phyloP scores from a whole-genome alignment of 306 rosid species.

The Chamaecrista fasciculata region DNA sequence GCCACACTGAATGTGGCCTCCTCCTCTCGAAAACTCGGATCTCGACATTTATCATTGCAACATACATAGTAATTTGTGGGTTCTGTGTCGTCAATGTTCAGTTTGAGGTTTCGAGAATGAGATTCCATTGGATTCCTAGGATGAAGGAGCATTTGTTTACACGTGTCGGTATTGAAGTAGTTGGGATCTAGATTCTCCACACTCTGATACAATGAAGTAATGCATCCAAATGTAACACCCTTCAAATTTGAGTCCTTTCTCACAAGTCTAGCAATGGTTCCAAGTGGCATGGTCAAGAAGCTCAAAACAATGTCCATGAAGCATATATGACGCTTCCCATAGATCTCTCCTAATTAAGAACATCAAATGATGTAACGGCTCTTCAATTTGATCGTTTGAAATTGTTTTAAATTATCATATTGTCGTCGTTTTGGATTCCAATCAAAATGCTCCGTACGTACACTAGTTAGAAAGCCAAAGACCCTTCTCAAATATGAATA shows the following conservation, averaged over 20 bases:
- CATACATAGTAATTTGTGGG: not conserved
- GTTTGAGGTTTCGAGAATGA: not conserved
- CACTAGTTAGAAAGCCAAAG: no score
- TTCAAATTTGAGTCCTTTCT: not conserved
- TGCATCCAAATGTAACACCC: not conserved
- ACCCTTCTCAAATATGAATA: no score
- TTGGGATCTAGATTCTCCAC: not conserved
- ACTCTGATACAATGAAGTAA: not conserved
- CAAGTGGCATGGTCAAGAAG: conserved; percentile 26
- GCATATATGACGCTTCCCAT: no score
- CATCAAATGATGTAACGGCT: no score
- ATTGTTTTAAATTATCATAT: no score
- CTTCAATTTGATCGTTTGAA: no score
- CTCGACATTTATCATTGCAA: not conserved
- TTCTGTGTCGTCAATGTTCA: conserved; percentile 14
- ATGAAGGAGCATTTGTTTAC: not conserved
- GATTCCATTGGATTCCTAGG: conserved; percentile 9
- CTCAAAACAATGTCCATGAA: conserved; percentile 19
- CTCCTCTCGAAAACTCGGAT: no score
- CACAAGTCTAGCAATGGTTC: conserved; percentile 22
- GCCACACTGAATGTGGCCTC: no score
- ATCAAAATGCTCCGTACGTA: no score
- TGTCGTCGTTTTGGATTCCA: no score
- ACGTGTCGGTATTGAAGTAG: not conserved
- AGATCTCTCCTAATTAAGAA: no score